These are phyloP conservation scores for Harrya chromipes DNA, from an alignment of 768 basidiomycete species.

Conservation along the genomic window DNA sequence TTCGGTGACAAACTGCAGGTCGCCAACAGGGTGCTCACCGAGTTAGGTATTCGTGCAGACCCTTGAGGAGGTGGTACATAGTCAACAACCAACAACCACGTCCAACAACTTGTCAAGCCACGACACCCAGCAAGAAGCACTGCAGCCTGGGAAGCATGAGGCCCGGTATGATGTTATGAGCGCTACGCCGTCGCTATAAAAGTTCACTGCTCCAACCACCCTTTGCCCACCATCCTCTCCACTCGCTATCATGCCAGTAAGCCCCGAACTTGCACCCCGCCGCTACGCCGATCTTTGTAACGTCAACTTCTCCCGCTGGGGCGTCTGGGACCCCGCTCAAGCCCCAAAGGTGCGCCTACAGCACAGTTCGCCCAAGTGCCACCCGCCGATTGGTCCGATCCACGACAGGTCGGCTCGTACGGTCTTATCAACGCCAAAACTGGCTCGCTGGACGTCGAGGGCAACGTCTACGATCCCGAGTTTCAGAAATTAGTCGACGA, in stretches of 20 bases:
- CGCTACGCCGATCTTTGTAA: constrained; percentile 9
- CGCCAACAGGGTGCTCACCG: constrained; percentile 42
- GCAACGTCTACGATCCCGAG: constrained; percentile 22
- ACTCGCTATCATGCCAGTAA: background rate
- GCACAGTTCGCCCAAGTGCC: background rate
- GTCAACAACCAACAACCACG: background rate
- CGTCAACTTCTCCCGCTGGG: constrained; percentile 3
- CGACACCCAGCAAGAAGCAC: no score
- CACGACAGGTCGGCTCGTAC: constrained; percentile 28
- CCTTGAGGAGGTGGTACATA: constrained; percentile 95
- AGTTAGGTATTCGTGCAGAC: constrained; percentile 86
- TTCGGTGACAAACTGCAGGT: constrained; percentile 3
- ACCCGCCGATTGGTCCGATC: background rate
- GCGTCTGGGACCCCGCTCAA: constrained; percentile 5
- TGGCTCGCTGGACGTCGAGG: constrained; percentile 25
- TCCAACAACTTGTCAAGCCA: no score
- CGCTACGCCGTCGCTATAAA: no score
- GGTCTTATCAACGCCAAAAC: constrained; percentile 25
- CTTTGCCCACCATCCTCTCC: background rate
- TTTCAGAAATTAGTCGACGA: constrained; percentile 16
- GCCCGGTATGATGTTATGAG: no score
- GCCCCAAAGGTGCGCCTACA: constrained; percentile 2
- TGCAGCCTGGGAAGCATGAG: no score
- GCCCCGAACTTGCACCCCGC: constrained; percentile 1
- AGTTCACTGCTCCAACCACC: background rate